Conservation (phyloP, 2,329 filamentous ascomycete genomes). For the Diaporthe velutina region DNA sequence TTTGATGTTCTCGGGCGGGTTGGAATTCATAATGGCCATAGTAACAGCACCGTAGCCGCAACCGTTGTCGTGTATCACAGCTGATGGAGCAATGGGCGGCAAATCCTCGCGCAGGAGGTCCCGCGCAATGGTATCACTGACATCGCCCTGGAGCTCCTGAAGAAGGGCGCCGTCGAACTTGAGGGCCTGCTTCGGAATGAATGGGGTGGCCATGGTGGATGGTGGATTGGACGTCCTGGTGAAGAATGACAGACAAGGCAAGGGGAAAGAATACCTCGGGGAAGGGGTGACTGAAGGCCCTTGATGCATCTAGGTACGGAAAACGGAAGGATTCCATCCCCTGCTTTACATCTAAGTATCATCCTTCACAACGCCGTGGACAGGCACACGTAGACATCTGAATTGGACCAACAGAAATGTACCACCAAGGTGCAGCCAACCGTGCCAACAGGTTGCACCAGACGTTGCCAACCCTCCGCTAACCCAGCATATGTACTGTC, state of each 20-base stretch:
- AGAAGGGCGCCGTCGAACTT: background rate
- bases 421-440: background rate
- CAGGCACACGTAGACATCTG: too few species aligned
- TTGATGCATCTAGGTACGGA: too few species aligned
- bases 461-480: background rate
- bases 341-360: too few species aligned
- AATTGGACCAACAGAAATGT: too few species aligned
- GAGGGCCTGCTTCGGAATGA: background rate
- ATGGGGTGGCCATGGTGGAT: background rate
- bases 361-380: too few species aligned
- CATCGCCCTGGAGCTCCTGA: background rate
- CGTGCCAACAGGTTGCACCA: background rate
- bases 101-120: background rate
- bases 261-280: background rate
- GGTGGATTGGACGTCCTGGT: background rate
- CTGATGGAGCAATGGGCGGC: background rate
- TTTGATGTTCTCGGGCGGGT: background rate
- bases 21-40: background rate
- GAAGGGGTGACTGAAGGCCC: too few species aligned
- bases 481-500: background rate
- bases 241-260: background rate
- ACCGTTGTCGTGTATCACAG: conserved; percentile 1
- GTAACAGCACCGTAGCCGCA: background rate
- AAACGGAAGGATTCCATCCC: too few species aligned
- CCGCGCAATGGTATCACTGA: conserved; percentile 4